Conservation (phyloP, 73 alveolate species). For the Stentor coeruleus region DNA sequence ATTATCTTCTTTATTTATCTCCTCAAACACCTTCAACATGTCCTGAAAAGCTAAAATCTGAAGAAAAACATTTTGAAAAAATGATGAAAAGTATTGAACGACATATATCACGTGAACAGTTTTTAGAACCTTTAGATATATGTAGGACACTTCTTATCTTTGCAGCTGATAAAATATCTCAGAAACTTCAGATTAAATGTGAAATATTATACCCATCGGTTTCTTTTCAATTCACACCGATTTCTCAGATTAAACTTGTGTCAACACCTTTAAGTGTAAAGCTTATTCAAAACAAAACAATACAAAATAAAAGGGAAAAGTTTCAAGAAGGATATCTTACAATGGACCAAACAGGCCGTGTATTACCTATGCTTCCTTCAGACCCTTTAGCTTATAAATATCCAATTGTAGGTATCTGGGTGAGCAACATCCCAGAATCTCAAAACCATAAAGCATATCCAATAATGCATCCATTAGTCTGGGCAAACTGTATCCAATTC, state of each 20-base stretch:
- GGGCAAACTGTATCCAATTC: neutral
- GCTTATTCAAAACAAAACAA: neutral
- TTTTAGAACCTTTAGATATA: neutral
- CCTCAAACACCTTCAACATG: neutral
- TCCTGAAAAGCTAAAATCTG: neutral
- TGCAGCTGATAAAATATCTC: neutral
- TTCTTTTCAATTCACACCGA: neutral
- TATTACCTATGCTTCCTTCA: neutral
- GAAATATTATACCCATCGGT: neutral
- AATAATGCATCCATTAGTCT: neutral
- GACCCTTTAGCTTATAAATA: neutral
- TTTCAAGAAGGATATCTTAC: neutral
- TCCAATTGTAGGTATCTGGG: slow-evolving; percentile 19
- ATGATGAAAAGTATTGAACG: slow-evolving; percentile 4
- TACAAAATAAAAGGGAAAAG: neutral
- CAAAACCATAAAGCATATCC: neutral
- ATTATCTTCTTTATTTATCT: neutral
- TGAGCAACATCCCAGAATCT: neutral
- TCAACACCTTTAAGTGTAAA: neutral
- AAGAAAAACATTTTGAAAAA: neutral
- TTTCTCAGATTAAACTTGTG: neutral
- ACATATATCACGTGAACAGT: neutral
- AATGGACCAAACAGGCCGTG: neutral
- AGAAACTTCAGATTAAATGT: slow-evolving; percentile 1
- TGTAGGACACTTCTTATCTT: neutral